These are phyloP conservation scores for Heterobasidion irregulare DNA, from an alignment of 1,284 basidiomycete genomes.

Conservation along the genomic window DNA sequence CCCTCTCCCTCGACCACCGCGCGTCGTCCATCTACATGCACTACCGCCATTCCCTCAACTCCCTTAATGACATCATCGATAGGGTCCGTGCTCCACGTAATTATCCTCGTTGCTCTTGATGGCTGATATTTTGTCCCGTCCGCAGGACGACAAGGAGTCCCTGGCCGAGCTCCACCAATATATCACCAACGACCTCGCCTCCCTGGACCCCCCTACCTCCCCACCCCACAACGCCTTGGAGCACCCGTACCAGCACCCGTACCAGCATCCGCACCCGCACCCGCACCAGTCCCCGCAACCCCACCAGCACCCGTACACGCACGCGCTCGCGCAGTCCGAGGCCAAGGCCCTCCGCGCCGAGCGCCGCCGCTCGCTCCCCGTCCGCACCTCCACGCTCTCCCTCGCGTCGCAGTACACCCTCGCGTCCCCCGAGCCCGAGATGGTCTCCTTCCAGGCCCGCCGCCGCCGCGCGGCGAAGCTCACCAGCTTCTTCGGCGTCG, in stretches of 20 bases:
- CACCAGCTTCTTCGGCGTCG: conserved; percentile 75
- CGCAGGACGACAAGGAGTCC: conserved; percentile 63
- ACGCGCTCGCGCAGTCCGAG: not conserved
- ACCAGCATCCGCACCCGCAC: too few species aligned
- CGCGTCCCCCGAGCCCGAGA: conserved; percentile 30
- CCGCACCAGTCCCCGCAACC: too few species aligned
- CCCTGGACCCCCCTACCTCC: conserved; percentile 8
- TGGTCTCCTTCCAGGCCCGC: conserved; percentile 56
- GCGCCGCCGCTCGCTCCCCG: conserved; percentile 64
- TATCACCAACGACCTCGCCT: conserved; percentile 29
- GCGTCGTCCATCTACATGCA: conserved; percentile 56
- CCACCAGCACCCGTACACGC: too few species aligned
- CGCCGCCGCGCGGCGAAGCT: conserved; percentile 70
- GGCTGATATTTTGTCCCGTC: not conserved
- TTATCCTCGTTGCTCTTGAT: not conserved
- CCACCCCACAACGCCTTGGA: too few species aligned
- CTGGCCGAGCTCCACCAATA: conserved; percentile 67
- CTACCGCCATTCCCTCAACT: conserved; percentile 70
- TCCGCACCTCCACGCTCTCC: conserved; percentile 51
- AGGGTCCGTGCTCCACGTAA: conserved; percentile 38
- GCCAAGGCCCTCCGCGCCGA: conserved; percentile 27
- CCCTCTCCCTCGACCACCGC: conserved; percentile 7
- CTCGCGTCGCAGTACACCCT: conserved; percentile 39
- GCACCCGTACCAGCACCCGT: too few species aligned
- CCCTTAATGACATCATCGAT: conserved; percentile 67